Conservation (phyloP, 805 yeast species). For the Zygoascus tannicola region DNA sequence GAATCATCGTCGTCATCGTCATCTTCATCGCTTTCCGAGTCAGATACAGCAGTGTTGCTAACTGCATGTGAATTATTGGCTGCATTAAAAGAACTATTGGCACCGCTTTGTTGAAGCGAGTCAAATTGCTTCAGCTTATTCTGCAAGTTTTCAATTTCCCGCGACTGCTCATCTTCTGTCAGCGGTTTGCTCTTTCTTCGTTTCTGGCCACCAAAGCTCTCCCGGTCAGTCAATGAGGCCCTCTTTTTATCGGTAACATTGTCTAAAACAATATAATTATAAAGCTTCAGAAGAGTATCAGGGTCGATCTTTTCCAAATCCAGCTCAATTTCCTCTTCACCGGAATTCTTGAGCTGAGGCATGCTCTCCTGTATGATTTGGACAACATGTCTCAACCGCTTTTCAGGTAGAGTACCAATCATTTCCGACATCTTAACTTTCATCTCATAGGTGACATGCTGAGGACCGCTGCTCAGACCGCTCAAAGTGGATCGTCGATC, state of each 20-base stretch:
- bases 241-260: constrained; percentile 25
- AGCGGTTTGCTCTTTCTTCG: constrained; percentile 47
- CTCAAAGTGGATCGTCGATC: constrained; percentile 10
- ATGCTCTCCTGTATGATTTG: constrained; percentile 73
- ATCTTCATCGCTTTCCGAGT: constrained; percentile 15
- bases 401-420: constrained; percentile 65
- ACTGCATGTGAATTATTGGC: constrained; percentile 3
- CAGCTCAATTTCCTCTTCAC: constrained; percentile 89
- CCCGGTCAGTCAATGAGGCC: constrained; percentile 16
- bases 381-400: constrained; percentile 73
- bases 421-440: constrained; percentile 86
- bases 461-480: constrained; percentile 19
- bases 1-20: constrained; percentile 20
- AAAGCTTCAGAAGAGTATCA: constrained; percentile 68
- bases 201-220: constrained; percentile 8
- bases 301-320: constrained; percentile 92
- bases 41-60: constrained; percentile 7
- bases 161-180: constrained; percentile 56
- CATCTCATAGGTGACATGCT: constrained; percentile 81
- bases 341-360: constrained; percentile 46
- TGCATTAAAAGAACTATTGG: constrained; percentile 14
- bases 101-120: constrained; percentile 20
- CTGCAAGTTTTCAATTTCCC: constrained; percentile 62
- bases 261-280: constrained; percentile 58
- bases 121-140: constrained; percentile 69